A percentile compares a stretch with the other conserved stretches of the same genome.
These are phyloP conservation scores for Scheffersomyces illinoinensis DNA, from an alignment of 1,139 yeast genomes.

Conservation along the genomic window DNA sequence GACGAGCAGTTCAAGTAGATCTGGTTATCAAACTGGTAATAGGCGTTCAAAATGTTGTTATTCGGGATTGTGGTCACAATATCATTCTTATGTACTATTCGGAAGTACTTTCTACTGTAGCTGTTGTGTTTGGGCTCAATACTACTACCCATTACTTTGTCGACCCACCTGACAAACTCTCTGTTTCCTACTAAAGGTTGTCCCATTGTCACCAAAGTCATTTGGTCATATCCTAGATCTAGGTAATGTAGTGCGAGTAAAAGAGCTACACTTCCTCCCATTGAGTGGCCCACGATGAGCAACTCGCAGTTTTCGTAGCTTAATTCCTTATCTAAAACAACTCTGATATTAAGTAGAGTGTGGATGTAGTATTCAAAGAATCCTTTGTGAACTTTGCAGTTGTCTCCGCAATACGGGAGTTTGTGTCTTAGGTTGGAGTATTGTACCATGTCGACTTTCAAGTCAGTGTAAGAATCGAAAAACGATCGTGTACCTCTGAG, in stretches of 20 bases:
- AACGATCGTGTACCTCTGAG: constrained; percentile 52
- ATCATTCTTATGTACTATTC: constrained; percentile 50
- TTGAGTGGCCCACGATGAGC: constrained; percentile 49
- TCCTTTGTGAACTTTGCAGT: constrained; percentile 51
- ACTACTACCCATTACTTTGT: constrained; percentile 32
- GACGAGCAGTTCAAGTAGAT: constrained; percentile 45
- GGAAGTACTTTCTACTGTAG: constrained; percentile 30
- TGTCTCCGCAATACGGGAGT: constrained; percentile 32
- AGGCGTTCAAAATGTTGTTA: constrained; percentile 24
- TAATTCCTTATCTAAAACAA: constrained; percentile 25
- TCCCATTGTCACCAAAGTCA: constrained; percentile 49
- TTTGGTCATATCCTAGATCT: constrained; percentile 33
- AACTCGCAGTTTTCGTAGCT: constrained; percentile 32
- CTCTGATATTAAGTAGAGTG: constrained; percentile 31
- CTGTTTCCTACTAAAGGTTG: constrained; percentile 52
- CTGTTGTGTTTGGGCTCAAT: constrained; percentile 19
- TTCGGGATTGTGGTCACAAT: constrained; percentile 47
- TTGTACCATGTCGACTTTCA: constrained; percentile 39
- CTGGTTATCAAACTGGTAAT: constrained; percentile 46
- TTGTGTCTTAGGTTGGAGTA: constrained; percentile 27
- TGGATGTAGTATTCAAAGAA: constrained; percentile 35
- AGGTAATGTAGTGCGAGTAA: constrained; percentile 39
- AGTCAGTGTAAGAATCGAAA: constrained; percentile 46
- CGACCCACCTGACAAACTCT: constrained; percentile 40
- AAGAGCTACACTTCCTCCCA: constrained; percentile 52